Base-by-base conservation (phyloP, 768 basidiomycete species). In the Macrolepiota fuliginosa region DNA sequence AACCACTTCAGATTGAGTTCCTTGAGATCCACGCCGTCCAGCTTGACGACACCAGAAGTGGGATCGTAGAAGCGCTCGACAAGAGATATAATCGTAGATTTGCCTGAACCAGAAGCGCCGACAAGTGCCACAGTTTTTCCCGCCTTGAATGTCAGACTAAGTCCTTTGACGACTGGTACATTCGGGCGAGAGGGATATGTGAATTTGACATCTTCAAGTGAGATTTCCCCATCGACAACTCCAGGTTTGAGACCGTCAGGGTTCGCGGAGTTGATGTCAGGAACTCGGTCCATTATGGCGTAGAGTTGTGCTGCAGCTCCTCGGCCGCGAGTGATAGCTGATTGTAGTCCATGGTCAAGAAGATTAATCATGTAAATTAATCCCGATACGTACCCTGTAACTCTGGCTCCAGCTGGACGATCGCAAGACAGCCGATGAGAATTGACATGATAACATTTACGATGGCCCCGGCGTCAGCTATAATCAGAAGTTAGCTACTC, bases 51-150 rank as follows among this genome's bases (percentile, higher is more conserved):
- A 17, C 94, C 94, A 0, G 75, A 73, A 0, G 79, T 73, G 2
- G 94, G 91, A 69, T 96, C 94, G 68, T 96, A 96, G 77, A 95
- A 96, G 2, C 94, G 83, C 71, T 95, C 93, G 46, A 94, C 85
- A 13, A 95, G 82, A 22, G 86, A 83, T 32, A 94, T 81, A 87
- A n/a, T n/a, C n/a, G n/a, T n/a, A n/a, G n/a, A n/a, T n/a, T n/a
- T n/a, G n/a, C n/a, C n/a, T n/a, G n/a, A 90, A 6, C 90, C 91
- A 45, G 87, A 89, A 11, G 91, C 89, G 54, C 91, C 90, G 53
- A 92, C 90, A 36, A 92, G 79, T 12, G 90, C 90, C 11, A 85
- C 84, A 3, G 90, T 91, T 72, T 90, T 87, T 25, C 92, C 92
- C 0, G 89, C 88, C 27, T 80, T 79, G 79, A 95, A 93, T 3